Evolutionary conservation across 176 grass and related monocot genomes (phyloP).

Genomic region (Miscanthus lutarioriparius): DNA sequence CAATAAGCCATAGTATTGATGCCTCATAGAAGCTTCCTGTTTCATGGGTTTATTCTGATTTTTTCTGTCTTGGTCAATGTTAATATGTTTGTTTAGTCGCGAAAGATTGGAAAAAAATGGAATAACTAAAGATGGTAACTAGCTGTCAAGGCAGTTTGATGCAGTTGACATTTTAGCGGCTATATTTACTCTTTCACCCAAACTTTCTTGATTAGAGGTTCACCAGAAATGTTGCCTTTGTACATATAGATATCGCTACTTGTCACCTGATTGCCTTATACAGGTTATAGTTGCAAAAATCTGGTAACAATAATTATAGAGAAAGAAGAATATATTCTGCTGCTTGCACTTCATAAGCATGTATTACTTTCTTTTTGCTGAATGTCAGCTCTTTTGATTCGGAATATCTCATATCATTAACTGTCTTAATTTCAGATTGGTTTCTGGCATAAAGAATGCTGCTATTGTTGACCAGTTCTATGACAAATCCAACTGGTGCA

Average conservation of each 20-base stretch:
- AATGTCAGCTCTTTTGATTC: neutral
- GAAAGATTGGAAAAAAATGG: neutral
- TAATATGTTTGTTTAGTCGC: constrained; percentile 10
- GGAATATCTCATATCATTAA: constrained; percentile 24
- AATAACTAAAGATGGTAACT: neutral
- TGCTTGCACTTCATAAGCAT: neutral
- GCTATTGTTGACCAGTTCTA: constrained; percentile 76
- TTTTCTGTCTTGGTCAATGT: neutral
- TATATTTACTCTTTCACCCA: neutral
- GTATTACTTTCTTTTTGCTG: constrained; percentile 28
- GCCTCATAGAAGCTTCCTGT: neutral
- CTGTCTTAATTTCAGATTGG: constrained; percentile 62
- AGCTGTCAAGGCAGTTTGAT: neutral
- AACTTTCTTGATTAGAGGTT: constrained; percentile 18
- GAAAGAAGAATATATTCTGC: neutral
- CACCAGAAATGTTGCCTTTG: neutral
- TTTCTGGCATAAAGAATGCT: constrained; percentile 73
- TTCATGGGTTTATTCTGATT: neutral
- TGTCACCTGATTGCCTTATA: constrained; percentile 13
- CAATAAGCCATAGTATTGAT: neutral
- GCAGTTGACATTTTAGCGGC: neutral
- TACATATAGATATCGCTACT: neutral
- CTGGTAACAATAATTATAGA: neutral
- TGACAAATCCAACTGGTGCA: constrained; percentile 99
- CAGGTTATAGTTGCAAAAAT: neutral